A percentile compares a stretch with the other conserved stretches of the same genome.
phyloP scores from a whole-genome alignment of 2,329 filamentous ascomycete genomes.

The Curvularia verruculosa region DNA sequence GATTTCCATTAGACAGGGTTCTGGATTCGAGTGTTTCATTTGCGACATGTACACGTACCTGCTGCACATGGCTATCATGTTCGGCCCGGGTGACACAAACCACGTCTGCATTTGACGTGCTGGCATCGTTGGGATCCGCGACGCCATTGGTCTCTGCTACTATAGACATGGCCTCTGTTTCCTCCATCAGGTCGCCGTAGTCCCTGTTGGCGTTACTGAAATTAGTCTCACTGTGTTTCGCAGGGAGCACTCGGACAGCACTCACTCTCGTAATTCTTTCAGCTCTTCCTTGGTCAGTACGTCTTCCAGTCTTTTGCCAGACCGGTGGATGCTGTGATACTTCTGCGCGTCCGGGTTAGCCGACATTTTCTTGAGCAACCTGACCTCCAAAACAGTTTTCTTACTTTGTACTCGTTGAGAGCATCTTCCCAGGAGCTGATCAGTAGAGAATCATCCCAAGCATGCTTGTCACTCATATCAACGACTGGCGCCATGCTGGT shows the following conservation, averaged over 20 bases:
- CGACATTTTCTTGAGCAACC: neutral
- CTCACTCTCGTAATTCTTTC: conserved; percentile 38
- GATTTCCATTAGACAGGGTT: conserved; percentile 31
- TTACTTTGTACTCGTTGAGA: conserved; percentile 46
- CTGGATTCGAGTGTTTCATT: conserved; percentile 17
- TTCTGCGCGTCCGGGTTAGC: conserved; percentile 34
- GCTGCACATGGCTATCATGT: conserved; percentile 20
- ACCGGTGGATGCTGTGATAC: conserved; percentile 47
- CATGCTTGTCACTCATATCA: conserved; percentile 39
- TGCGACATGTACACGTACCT: conserved; percentile 33
- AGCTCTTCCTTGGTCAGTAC: conserved; percentile 42
- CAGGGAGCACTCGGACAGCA: neutral
- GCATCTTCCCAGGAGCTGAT: conserved; percentile 46
- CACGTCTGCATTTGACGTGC: conserved; percentile 26
- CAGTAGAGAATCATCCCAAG: conserved; percentile 49
- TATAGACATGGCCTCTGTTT: conserved; percentile 24
- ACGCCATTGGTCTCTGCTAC: conserved; percentile 25
- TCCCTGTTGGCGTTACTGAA: conserved; percentile 36
- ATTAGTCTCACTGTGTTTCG: neutral
- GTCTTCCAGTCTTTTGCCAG: conserved; percentile 46
- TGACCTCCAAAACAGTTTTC: neutral
- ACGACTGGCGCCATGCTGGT: conserved; percentile 32
- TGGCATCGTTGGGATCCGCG: conserved; percentile 34
- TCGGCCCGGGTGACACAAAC: conserved; percentile 16
- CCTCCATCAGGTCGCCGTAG: conserved; percentile 39